These are phyloP conservation scores for Pseudogymnoascus sp. DNA, from an alignment of 2,329 filamentous ascomycete species.

Conservation along the genomic window DNA sequence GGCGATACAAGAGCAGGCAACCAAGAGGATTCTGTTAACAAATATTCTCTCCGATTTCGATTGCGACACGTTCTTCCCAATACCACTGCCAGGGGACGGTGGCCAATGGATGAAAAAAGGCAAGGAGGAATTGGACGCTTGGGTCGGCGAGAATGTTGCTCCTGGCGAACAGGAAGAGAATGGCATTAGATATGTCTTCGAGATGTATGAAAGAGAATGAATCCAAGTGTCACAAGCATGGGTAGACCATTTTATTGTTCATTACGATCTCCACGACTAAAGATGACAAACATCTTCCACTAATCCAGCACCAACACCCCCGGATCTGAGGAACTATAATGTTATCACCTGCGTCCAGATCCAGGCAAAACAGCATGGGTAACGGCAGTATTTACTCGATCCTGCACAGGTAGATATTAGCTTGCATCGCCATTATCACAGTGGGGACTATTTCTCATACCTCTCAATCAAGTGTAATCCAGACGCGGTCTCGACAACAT, in stretches of 20 bases:
- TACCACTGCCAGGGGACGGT: slow-evolving; percentile 40
- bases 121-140: slow-evolving; percentile 47
- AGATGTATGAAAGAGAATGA: slow-evolving; percentile 57
- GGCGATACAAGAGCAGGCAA: slow-evolving; percentile 51
- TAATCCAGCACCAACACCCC: not conserved
- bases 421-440: not conserved
- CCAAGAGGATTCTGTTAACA: slow-evolving; percentile 60
- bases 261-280: not conserved
- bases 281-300: not conserved
- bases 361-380: not conserved
- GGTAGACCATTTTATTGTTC: not conserved
- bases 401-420: not conserved
- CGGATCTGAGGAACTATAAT: not conserved
- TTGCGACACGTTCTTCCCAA: slow-evolving; percentile 66
- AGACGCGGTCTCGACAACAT: slow-evolving; percentile 82
- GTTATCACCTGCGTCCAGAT: not conserved
- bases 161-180: slow-evolving; percentile 53
- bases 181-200: slow-evolving; percentile 58
- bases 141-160: slow-evolving; percentile 56
- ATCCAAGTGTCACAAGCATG: not conserved
- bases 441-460: slow-evolving; percentile 36
- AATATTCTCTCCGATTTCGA: slow-evolving; percentile 60
- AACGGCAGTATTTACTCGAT: slow-evolving; percentile 4
- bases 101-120: slow-evolving; percentile 45
- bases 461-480: slow-evolving; percentile 93